Percentiles rank a stretch among this genome's conserved stretches.
Conservation (phyloP, 1,284 basidiomycete genomes). For the Lentinula novae-zelandiae region DNA sequence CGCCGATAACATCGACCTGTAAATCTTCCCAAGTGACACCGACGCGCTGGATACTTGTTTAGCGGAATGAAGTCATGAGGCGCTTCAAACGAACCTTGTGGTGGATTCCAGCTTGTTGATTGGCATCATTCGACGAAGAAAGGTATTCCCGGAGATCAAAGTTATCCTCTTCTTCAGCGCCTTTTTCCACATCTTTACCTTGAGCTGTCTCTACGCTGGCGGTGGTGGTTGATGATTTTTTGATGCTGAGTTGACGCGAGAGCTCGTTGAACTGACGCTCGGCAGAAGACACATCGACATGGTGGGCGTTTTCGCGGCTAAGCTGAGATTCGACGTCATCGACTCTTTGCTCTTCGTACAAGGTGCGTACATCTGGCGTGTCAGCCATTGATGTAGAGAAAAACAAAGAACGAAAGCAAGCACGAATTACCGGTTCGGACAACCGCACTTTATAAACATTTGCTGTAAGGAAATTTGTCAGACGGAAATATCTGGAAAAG, state of each 20-base stretch:
- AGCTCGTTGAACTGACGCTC: slow-evolving; percentile 16
- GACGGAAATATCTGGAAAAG: not conserved
- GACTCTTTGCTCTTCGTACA: slow-evolving; percentile 13
- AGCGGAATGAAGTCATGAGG: not conserved
- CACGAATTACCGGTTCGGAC: not conserved
- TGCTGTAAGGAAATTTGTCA: not conserved
- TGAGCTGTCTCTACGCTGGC: slow-evolving; percentile 2
- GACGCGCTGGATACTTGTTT: slow-evolving; percentile 43
- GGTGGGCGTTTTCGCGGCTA: not conserved
- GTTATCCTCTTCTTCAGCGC: slow-evolving; percentile 17
- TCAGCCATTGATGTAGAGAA: slow-evolving; percentile 14
- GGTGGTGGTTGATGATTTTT: not conserved
- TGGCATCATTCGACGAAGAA: slow-evolving; percentile 60
- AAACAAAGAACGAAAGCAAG: not conserved
- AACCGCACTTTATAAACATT: not conserved
- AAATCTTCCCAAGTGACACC: slow-evolving; percentile 79
- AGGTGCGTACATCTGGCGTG: slow-evolving; percentile 16
- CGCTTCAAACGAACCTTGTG: slow-evolving; percentile 49
- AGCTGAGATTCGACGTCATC: slow-evolving; percentile 7
- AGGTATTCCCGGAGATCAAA: slow-evolving; percentile 81
- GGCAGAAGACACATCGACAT: slow-evolving; percentile 15
- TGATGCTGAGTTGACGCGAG: slow-evolving; percentile 11
- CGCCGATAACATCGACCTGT: slow-evolving; percentile 69
- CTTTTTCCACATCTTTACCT: slow-evolving; percentile 13
- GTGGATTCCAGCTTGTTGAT: slow-evolving; percentile 70